Conservation (phyloP, 768 basidiomycete genomes). For the Phaffia tasmanica region DNA sequence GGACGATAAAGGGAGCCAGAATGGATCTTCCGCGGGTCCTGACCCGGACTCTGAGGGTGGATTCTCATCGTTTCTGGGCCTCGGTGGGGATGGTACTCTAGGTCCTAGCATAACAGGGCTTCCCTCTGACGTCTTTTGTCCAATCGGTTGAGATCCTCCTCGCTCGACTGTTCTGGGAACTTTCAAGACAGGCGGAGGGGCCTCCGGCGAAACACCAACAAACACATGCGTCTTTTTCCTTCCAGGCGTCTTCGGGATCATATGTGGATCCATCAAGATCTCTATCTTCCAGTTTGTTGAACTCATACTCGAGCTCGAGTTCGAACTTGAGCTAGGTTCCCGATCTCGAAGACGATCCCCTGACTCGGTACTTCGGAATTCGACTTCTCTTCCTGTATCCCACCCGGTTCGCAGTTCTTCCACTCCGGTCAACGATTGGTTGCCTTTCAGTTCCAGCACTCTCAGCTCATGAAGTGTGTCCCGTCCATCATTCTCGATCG, state of each 20-base stretch:
- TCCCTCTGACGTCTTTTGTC: background rate
- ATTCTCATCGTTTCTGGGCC: background rate
- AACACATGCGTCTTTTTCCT: background rate
- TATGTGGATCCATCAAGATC: slow-evolving; percentile 10
- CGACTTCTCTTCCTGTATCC: background rate
- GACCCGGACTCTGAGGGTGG: no score
- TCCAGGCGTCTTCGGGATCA: slow-evolving; percentile 3
- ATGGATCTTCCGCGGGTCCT: no score
- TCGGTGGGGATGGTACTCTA: background rate
- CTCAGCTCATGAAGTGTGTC: background rate
- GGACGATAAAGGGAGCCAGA: no score
- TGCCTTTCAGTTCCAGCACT: slow-evolving; percentile 12
- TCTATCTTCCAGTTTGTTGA: background rate
- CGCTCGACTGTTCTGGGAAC: background rate
- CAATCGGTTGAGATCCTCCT: background rate
- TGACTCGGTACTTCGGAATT: background rate
- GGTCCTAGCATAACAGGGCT: background rate
- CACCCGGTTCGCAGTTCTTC: background rate
- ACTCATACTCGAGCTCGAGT: background rate
- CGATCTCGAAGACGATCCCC: background rate
- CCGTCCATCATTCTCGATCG: background rate
- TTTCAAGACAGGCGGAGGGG: background rate
- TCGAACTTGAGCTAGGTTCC: background rate
- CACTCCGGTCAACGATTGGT: slow-evolving; percentile 1
- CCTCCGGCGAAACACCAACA: background rate